phyloP scores from a whole-genome alignment of 179 eudicot species.

The Dionaea muscipula region DNA sequence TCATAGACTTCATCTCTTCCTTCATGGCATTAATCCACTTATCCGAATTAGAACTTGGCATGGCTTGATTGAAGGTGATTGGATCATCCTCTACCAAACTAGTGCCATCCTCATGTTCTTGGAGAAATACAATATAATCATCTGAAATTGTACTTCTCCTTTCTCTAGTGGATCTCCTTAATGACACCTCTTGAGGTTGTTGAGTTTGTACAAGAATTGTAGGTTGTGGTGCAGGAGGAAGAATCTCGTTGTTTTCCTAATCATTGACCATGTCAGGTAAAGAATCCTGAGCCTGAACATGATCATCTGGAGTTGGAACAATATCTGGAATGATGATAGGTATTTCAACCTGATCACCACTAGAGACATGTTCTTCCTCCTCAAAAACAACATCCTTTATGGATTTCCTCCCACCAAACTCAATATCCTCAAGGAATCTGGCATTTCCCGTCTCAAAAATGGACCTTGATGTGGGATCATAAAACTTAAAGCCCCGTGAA shows the following conservation, averaged over 20 bases:
- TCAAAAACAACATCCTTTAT: no score
- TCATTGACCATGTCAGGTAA: no score
- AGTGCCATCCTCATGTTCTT: not conserved
- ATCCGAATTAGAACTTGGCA: not conserved
- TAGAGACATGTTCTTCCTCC: no score
- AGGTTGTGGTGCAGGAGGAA: no score
- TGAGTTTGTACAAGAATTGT: no score
- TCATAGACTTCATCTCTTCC: conserved; percentile 3
- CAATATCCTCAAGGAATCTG: not conserved
- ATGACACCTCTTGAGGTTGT: no score
- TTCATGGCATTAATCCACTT: conserved; percentile 7
- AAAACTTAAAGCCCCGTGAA: not conserved
- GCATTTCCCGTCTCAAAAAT: not conserved
- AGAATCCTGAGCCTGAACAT: not conserved
- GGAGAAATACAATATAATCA: not conserved
- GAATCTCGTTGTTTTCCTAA: no score
- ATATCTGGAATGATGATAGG: no score
- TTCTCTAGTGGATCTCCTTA: not conserved
- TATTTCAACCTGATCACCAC: no score
- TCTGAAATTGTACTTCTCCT: not conserved
- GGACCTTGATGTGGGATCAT: not conserved
- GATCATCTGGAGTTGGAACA: no score
- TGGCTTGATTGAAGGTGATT: not conserved
- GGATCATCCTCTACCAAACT: not conserved
- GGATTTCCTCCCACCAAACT: not conserved